Conservation (phyloP, 495 filamentous ascomycete genomes). For the Jackrogersella multiformis region DNA sequence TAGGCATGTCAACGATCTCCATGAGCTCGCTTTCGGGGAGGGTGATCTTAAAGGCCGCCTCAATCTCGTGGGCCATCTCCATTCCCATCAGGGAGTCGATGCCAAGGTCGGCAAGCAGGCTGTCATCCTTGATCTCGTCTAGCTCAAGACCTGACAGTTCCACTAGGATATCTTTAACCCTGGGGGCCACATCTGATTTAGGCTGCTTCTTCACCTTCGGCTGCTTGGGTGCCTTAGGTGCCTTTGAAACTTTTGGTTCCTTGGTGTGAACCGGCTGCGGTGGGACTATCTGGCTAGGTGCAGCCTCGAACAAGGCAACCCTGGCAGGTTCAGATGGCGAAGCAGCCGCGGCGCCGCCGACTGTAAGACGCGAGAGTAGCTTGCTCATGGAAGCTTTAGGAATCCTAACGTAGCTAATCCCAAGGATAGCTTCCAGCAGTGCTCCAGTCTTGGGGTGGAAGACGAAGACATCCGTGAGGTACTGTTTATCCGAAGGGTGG, state of each 20-base stretch:
- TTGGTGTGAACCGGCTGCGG: background rate
- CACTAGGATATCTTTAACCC: conserved; percentile 44
- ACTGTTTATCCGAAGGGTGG: conserved; percentile 49
- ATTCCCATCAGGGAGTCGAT: conserved; percentile 68
- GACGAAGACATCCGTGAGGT: conserved; percentile 61
- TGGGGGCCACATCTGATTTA: conserved; percentile 38
- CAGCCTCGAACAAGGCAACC: conserved; percentile 23
- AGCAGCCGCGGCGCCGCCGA: conserved; percentile 15
- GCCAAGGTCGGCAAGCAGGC: conserved; percentile 60
- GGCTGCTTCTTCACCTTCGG: conserved; percentile 30
- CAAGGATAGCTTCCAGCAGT: conserved; percentile 60
- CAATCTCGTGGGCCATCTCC: conserved; percentile 64
- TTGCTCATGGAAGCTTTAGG: conserved; percentile 56
- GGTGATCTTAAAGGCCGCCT: conserved; percentile 54
- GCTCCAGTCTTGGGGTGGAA: conserved; percentile 55
- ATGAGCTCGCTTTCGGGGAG: conserved; percentile 50
- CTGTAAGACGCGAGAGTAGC: conserved; percentile 36
- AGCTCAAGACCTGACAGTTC: conserved; percentile 59
- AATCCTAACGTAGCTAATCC: conserved; percentile 58
- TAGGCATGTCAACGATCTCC: conserved; percentile 44
- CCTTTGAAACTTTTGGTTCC: background rate
- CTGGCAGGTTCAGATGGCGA: conserved; percentile 26
- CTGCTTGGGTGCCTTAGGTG: conserved; percentile 22
- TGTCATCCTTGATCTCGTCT: conserved; percentile 54
- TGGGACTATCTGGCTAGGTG: conserved; percentile 35